Percentiles rank a stretch among this genome's conserved stretches.
Conservation (phyloP, 768 basidiomycete genomes). For the Leucocoprinus birnbaumii region DNA sequence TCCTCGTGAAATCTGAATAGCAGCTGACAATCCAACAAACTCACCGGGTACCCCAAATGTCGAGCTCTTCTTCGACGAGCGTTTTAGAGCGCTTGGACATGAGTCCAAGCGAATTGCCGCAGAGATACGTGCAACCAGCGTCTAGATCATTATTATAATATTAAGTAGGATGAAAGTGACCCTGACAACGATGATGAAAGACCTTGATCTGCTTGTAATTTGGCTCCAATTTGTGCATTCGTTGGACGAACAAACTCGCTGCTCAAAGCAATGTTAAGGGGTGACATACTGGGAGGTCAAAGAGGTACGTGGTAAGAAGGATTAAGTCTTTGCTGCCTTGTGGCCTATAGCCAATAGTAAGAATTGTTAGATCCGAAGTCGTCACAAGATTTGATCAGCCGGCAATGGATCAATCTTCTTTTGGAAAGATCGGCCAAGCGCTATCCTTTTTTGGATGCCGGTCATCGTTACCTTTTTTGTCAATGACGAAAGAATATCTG, state of each 20-base stretch:
- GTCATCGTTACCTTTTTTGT: slow-evolving; percentile 1
- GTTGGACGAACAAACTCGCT: slow-evolving; percentile 57
- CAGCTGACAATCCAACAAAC: slow-evolving; percentile 15
- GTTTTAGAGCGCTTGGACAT: slow-evolving; percentile 69
- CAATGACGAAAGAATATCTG: slow-evolving; percentile 8
- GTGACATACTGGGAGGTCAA: slow-evolving; percentile 13
- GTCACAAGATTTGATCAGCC: slow-evolving; percentile 6
- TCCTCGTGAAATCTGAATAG: slow-evolving; percentile 1
- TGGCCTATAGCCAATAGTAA: not conserved
- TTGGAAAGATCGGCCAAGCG: not conserved
- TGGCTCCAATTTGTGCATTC: slow-evolving; percentile 47
- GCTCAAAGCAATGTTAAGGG: slow-evolving; percentile 36
- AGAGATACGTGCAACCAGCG: slow-evolving; percentile 74
- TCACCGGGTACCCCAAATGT: slow-evolving; percentile 77
- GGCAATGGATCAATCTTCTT: slow-evolving; percentile 8
- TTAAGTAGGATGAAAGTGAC: slow-evolving; percentile 1
- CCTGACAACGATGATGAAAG: slow-evolving; percentile 7
- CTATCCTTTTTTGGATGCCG: slow-evolving; percentile 5
- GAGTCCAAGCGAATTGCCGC: slow-evolving; percentile 93
- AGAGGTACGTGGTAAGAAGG: not conserved
- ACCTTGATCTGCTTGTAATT: slow-evolving; percentile 37
- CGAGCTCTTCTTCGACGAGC: slow-evolving; percentile 79
- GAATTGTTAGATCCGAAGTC: slow-evolving; percentile 11
- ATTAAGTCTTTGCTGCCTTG: not conserved
- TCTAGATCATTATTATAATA: slow-evolving; percentile 29